Evolutionary conservation across 139 green algal genomes (phyloP), one percentile per base, ranked within the genome.

Genomic region (Volvox reticuliferus): DNA sequence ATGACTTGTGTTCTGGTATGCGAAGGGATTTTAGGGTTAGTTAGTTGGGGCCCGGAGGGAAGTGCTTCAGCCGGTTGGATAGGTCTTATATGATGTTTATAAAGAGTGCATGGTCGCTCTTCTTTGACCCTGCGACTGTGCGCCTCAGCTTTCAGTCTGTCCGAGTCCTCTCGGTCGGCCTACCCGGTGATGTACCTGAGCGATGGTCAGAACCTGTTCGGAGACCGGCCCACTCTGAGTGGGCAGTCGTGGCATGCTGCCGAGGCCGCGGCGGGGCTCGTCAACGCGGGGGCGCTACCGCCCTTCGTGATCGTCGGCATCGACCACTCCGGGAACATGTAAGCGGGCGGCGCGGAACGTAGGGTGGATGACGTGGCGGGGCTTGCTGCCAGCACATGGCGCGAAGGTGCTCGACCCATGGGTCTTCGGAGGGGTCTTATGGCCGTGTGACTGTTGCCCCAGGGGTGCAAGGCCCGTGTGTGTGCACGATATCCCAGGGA

Each of bases 141-240:
- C n/a, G n/a, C n/a, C n/a, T n/a, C 62, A 92, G 89, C 81, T 28
- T 92, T 69, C 73, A 63, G 24, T 63, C 79, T 2, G 24, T 30
- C 82, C 18, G 71, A 68, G 12, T 82, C 89, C 24, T 21, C 28
- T 28, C 69, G 35, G 20, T 33, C 85, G 55, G 50, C 81, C 2
- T 89, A 89, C 67, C 93, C 94, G 14, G 82, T 95, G 13, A 62
- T 96, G 78, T 93, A 94, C 71, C 90, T 96, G 6, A 92, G 95
- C 80, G 94, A 96, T 77, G 94, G 93, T 69, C 94, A 96, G 89
- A 96, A 96, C 92, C 88, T 96, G 32, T 96, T 95, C 88, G 91
- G 92, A 50, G 87, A 88, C 63, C 12, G 18, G 61, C 85, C 89
- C 9, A 91, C 87, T 16, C 76, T 95, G n/a, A 92, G 76, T 28